Evolutionary conservation across 345 rosid genomes (phyloP).

Genomic region (Rhodomyrtus tomentosa): DNA sequence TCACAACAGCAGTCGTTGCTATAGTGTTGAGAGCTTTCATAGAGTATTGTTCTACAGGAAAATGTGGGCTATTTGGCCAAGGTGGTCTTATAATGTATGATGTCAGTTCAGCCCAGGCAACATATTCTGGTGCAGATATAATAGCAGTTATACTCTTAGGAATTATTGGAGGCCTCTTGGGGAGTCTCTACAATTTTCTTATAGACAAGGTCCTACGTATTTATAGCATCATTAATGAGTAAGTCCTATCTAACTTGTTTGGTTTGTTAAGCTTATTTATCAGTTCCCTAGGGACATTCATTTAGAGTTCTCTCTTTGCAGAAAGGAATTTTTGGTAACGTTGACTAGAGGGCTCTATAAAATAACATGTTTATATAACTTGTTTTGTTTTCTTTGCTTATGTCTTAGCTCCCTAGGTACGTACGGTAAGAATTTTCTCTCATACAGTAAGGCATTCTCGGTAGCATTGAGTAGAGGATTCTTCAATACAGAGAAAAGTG

Average conservation of each 20-base stretch:
- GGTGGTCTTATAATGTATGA: constrained; percentile 72
- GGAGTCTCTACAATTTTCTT: constrained; percentile 47
- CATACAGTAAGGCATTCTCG: background rate
- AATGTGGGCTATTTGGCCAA: constrained; percentile 51
- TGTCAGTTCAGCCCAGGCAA: constrained; percentile 26
- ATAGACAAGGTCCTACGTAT: constrained; percentile 54
- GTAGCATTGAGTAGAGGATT: background rate
- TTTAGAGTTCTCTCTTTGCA: background rate
- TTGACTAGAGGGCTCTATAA: background rate
- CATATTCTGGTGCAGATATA: constrained; percentile 36
- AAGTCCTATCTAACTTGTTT: background rate
- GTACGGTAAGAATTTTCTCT: background rate
- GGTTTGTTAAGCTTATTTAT: background rate
- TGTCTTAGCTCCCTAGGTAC: background rate
- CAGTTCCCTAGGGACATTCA: background rate
- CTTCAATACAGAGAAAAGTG: background rate
- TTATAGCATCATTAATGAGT: constrained; percentile 62
- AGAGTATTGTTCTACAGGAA: constrained; percentile 34
- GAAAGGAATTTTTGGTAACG: background rate
- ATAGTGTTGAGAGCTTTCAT: constrained; percentile 51
- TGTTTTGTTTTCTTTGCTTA: background rate
- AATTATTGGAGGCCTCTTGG: constrained; percentile 47
- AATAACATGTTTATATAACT: background rate
- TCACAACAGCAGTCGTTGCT: constrained; percentile 69
- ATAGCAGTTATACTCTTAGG: constrained; percentile 48